These are phyloP conservation scores for Sporothrix luriei DNA, from an alignment of 2,329 filamentous ascomycete genomes.

Conservation along the genomic window DNA sequence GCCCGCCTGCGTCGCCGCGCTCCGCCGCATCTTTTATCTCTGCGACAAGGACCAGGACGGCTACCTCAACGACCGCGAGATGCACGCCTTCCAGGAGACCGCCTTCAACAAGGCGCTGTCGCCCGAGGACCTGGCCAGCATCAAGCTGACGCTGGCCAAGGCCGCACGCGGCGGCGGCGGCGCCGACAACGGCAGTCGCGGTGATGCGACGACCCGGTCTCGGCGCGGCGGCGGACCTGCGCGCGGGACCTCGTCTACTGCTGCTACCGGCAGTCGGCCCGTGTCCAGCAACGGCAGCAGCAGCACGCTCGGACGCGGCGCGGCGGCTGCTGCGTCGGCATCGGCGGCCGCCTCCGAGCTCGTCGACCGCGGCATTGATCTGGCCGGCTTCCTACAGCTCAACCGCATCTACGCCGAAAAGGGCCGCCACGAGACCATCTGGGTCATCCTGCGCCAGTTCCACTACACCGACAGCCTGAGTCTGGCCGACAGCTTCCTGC, in stretches of 20 bases:
- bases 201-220: slow-evolving; percentile 42
- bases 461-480: slow-evolving; percentile 96
- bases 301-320: not conserved
- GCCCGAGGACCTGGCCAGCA: slow-evolving; percentile 80
- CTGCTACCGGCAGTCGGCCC: slow-evolving; percentile 24
- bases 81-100: slow-evolving; percentile 85
- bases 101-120: slow-evolving; percentile 89
- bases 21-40: slow-evolving; percentile 91
- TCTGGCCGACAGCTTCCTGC: slow-evolving; percentile 85
- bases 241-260: slow-evolving; percentile 24
- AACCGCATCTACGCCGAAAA: slow-evolving; percentile 98
- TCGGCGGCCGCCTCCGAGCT: slow-evolving; percentile 12
- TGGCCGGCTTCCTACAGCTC: slow-evolving; percentile 80
- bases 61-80: slow-evolving; percentile 82
- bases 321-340: not conserved
- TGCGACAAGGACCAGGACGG: slow-evolving; percentile 97
- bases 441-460: slow-evolving; percentile 93
- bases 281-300: slow-evolving; percentile 28
- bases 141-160: slow-evolving; percentile 83
- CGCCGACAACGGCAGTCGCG: slow-evolving; percentile 69
- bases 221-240: not conserved
- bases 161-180: slow-evolving; percentile 61
- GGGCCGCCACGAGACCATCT: slow-evolving; percentile 95
- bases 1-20: slow-evolving; percentile 80
- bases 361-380: slow-evolving; percentile 70